Percentiles rank a stretch among this genome's conserved stretches.
phyloP scores from a whole-genome alignment of 176 grass and related monocot genomes.

The Phyllostachys edulis region DNA sequence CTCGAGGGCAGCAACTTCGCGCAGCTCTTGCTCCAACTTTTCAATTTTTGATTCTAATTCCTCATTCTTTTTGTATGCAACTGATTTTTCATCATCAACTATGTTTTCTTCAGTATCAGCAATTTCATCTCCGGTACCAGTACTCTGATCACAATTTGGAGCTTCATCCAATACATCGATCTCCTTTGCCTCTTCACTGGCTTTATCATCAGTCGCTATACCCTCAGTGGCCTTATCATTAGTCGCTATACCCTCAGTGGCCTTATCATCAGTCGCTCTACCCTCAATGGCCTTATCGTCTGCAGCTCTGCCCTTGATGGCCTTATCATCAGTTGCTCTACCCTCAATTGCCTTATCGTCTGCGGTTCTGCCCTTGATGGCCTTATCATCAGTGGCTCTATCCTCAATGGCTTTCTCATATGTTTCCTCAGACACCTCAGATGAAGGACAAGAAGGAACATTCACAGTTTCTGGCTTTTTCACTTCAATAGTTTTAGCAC shows the following conservation, averaged over 20 bases:
- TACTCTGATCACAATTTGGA: conserved; percentile 80
- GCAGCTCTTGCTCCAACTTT: conserved; percentile 63
- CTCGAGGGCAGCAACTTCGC: conserved; percentile 86
- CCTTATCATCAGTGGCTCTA: conserved; percentile 27
- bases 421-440: conserved; percentile 63
- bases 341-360: neutral
- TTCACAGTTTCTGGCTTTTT: conserved; percentile 45
- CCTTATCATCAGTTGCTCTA: conserved; percentile 26
- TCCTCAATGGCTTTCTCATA: conserved; percentile 41
- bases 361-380: neutral
- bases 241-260: conserved; percentile 3
- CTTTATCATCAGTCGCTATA: conserved; percentile 33
- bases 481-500: conserved; percentile 43
- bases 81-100: conserved; percentile 42
- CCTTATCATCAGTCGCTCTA: neutral
- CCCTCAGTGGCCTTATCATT: conserved; percentile 32
- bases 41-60: conserved; percentile 61
- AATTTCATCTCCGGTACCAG: conserved; percentile 75
- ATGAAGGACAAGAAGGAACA: conserved; percentile 52
- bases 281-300: conserved; percentile 5
- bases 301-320: neutral
- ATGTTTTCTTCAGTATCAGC: conserved; percentile 62
- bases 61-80: conserved; percentile 49
- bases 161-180: conserved; percentile 85
- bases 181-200: conserved; percentile 73